phyloP scores from a whole-genome alignment of 805 yeast genomes.

The Candida tallmaniae region DNA sequence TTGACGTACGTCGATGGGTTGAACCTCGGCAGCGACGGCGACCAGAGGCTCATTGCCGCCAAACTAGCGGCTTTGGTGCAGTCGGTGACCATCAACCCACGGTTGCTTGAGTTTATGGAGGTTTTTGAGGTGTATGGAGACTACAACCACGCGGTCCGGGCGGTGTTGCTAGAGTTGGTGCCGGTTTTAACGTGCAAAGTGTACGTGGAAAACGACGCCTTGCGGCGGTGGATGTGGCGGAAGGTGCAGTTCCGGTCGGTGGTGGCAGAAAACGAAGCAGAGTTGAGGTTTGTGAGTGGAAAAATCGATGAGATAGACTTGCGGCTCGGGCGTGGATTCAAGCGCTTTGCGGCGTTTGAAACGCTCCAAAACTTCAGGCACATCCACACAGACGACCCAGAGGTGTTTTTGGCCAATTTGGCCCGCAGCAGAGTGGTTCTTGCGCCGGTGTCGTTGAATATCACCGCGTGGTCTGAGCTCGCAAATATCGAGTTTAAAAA shows the following conservation, averaged over 20 bases:
- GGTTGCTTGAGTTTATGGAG: conserved; percentile 16
- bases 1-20: conserved; percentile 19
- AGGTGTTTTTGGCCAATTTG: neutral
- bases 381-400: neutral
- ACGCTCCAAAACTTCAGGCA: neutral
- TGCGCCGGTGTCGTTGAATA: conserved; percentile 6
- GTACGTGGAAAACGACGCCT: conserved; percentile 7
- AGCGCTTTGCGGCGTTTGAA: neutral
- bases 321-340: too few species aligned
- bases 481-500: conserved; percentile 3
- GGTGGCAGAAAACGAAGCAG: conserved; percentile 15
- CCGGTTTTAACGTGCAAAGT: conserved; percentile 5
- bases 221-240: conserved; percentile 8
- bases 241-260: conserved; percentile 14
- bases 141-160: conserved; percentile 3
- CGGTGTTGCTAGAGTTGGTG: conserved; percentile 7
- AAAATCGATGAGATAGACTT: conserved; percentile 8
- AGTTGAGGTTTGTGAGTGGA: too few species aligned
- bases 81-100: conserved; percentile 19
- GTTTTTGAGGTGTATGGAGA: conserved; percentile 16
- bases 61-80: conserved; percentile 19
- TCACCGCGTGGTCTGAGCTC: conserved; percentile 3
- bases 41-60: conserved; percentile 6
- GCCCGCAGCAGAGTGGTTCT: neutral
- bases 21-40: conserved; percentile 8